Base-by-base conservation (phyloP, 371 early-diverging fungal species). In the Rhizopus stolonifer region DNA sequence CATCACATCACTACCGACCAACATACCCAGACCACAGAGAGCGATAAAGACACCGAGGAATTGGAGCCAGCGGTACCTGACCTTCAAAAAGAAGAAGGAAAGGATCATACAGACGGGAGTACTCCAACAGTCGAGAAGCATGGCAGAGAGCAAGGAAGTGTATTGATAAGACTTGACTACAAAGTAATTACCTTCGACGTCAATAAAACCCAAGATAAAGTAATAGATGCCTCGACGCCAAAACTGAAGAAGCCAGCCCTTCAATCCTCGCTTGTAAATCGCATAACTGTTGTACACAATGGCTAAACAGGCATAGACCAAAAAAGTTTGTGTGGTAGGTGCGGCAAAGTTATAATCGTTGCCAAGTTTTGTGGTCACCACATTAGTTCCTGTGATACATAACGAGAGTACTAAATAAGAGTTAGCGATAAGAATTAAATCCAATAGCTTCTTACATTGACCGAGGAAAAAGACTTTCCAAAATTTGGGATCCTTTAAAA, bases 131-230 rank as follows among this genome's bases (percentile, higher is more conserved):
- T 88, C 85, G 18, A 89, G 70, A 46, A 89, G 61, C 84, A 86
- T 81, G 55, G 79, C 82, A 5, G 87, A 86, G 31, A 89, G 65
- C 7, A 88, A 51, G 4, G 84, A 83, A 4, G 90, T 90, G 55
- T 88, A 86, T 52, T 65, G 70, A 61, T 76, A 89, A 7, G 86
- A 84, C 68, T 87, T 88, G 50, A 88, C 82, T 8, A 85, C 77
- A 72, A 89, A 87, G 56, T 82, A 89, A 56, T 89, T 89, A 49
- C 81, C 90, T 60, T 89, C 88, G 4, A 89, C 87, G 60, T 89
- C 90, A 13, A 82, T 76, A 5, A 82, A 44, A 0, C 84, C 85
- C 55, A 88, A 56, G 7, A 86, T 25, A 15, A 85, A 53, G 61
- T 87, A 72, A 67, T 48, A 50, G 13, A 50, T 49, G 11, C 76